Base-by-base conservation (phyloP, 345 rosid genomes). In the Euphorbia tirucalli region DNA sequence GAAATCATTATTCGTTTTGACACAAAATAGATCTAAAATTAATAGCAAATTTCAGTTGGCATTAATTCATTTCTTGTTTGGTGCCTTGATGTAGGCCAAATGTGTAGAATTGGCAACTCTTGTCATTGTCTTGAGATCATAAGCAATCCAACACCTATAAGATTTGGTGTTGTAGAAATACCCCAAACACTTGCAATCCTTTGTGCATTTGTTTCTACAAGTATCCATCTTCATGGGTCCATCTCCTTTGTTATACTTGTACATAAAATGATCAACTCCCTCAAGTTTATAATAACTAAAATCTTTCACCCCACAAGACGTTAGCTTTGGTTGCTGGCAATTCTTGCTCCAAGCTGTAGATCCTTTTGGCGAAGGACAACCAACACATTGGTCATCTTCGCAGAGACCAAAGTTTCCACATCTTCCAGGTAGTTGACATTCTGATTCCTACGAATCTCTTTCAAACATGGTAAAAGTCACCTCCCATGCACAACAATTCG, bases 111-210 rank as follows among this genome's bases (percentile, higher is more conserved):
- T 76, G 0, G 71, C 41, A 60, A 76, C 76, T 56, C 57, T 74
- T 1, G 78, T 74, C 18, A 89, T 52, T 18, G 95, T 89, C 71
- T 61, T 86, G 43, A 87, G 69, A 61, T 89, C 95, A 52, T 86
- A 78, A 68, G 88, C 84, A 59, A 82, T 68, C 95, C 89, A 87
- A 60, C 90, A 87, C 80, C 21, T 85, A 0, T 81, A 83, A 21
- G 76, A 70, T 32, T 82, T 78, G 50, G 67, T 78, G 30, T 78
- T 79, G 72, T 85, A 87, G 60, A 87, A 89, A 18, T 85, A 86
- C 2, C 94, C 90, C 79, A 82, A 71, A 71, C 90, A 87, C 72
- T 81, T 89, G 59, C 94, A 89, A 73, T 86, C 88, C 2, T 54
- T 63, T 2, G 76, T 81, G 44, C 89, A 92, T 73, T 85, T 86